Evolutionary conservation across 2,329 filamentous ascomycete species (phyloP).

Genomic region (Clonostachys rosea): DNA sequence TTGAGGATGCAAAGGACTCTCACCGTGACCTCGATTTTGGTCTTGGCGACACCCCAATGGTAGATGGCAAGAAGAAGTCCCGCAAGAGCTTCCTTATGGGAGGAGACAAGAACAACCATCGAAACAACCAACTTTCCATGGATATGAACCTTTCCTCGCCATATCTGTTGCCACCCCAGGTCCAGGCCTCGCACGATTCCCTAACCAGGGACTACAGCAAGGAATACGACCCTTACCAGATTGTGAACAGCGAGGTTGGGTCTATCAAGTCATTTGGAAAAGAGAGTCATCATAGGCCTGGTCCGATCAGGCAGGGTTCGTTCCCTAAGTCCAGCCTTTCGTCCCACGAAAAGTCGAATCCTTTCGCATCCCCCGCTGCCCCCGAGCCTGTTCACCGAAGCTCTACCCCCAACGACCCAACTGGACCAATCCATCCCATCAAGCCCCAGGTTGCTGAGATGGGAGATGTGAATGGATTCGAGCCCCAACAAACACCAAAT

Average conservation of each 20-base stretch:
- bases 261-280: slow-evolving; percentile 48
- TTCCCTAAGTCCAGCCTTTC: slow-evolving; percentile 32
- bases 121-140: slow-evolving; percentile 59
- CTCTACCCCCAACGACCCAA: slow-evolving; percentile 7
- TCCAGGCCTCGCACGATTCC: slow-evolving; percentile 69
- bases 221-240: slow-evolving; percentile 81
- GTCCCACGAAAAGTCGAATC: slow-evolving; percentile 23
- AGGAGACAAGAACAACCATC: slow-evolving; percentile 47
- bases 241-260: slow-evolving; percentile 49
- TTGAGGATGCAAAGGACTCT: slow-evolving; percentile 81
- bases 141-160: slow-evolving; percentile 75
- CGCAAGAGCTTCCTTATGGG: slow-evolving; percentile 29
- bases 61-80: slow-evolving; percentile 19
- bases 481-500: slow-evolving; percentile 18
- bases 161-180: slow-evolving; percentile 93
- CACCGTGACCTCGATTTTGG: slow-evolving; percentile 94
- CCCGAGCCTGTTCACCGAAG: slow-evolving; percentile 18
- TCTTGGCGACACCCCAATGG: slow-evolving; percentile 49
- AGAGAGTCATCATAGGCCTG: slow-evolving; percentile 19
- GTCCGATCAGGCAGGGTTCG: slow-evolving; percentile 31
- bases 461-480: slow-evolving; percentile 12
- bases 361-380: slow-evolving; percentile 26
- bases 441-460: slow-evolving; percentile 31
- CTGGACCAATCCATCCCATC: slow-evolving; percentile 18
- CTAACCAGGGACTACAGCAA: slow-evolving; percentile 52